phyloP scores from a whole-genome alignment of 306 rosid species.

The Vigna nakashimae region DNA sequence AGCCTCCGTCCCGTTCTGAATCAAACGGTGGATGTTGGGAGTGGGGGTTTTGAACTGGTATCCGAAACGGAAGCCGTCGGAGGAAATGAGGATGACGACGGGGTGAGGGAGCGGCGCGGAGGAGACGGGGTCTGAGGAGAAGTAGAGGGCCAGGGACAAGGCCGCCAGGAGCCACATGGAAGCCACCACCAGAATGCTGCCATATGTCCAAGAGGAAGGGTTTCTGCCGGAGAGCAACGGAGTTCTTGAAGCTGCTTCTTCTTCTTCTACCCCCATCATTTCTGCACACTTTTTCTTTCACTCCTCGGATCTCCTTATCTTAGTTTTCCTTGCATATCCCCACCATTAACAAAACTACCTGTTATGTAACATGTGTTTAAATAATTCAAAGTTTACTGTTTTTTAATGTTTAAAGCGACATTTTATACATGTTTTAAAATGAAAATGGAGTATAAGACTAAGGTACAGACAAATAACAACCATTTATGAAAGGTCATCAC shows the following conservation, averaged over 20 bases:
- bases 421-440: too few relatives aligned
- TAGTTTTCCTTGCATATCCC: too few relatives aligned
- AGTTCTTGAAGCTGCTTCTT: neutral
- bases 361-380: too few relatives aligned
- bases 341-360: too few relatives aligned
- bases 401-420: too few relatives aligned
- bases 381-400: too few relatives aligned
- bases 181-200: constrained; percentile 58
- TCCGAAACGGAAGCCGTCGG: constrained; percentile 94
- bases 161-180: constrained; percentile 65
- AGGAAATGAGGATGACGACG: constrained; percentile 73
- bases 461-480: too few relatives aligned
- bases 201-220: constrained; percentile 43
- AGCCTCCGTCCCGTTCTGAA: constrained; percentile 79
- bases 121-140: constrained; percentile 22
- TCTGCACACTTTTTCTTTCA: too few relatives aligned
- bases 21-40: constrained; percentile 74
- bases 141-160: constrained; percentile 52
- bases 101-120: constrained; percentile 63
- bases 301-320: too few relatives aligned
- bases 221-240: constrained; percentile 36
- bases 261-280: too few relatives aligned
- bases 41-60: constrained; percentile 81
- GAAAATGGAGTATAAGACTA: too few relatives aligned
- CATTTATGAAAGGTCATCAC: too few relatives aligned